Evolutionary conservation across 768 basidiomycete species (phyloP), one percentile per base, ranked within the genome.

Genomic region (Termitomyces sp.): DNA sequence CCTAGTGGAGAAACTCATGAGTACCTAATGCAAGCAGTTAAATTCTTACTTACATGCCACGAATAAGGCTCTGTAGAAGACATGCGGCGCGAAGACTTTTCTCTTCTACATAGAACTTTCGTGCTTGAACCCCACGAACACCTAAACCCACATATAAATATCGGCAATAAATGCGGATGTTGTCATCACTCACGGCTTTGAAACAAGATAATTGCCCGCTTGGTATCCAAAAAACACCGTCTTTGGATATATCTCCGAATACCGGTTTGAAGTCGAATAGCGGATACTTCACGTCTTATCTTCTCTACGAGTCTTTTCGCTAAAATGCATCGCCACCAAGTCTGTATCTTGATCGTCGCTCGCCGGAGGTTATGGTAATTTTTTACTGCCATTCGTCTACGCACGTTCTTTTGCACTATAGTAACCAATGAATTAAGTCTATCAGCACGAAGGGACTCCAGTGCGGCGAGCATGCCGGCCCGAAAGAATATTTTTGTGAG

Each of bases 401-500:
- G 84, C 78, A 98, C 88, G 71, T 98, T 98, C 84, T 98, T 98
- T 76, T 98, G 97, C 3, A 99, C 89, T 51, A 97, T 83, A 12
- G 94, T 97, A 59, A 95, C 93, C 73, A 99, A 83, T 21, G 86
- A 77, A 67, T 96, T 95, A 53, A 98, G 81, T 57, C 91, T 80
- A 58, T 90, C 86, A 7, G 94, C 86, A 41, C 97, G 90, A 54
- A 95, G 78, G 15, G 91, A 84, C 73, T 99, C 97, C 45, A 99
- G 79, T 6, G 90, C 89, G 28, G 97, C 96, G 54, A 99, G 87
- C 94, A 98, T 98, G 61, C 97, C 97, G 12, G 97, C 95, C 58
- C 97, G 85, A 82, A 99, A 98, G 77, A 99, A 99, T 63, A 99
- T 98, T 75, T 99, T 99, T 28, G 92, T 98, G 30, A 94, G 80